phyloP scores from a whole-genome alignment of 192 early-diverging fungal genomes.

The Haplosporangium gracile region DNA sequence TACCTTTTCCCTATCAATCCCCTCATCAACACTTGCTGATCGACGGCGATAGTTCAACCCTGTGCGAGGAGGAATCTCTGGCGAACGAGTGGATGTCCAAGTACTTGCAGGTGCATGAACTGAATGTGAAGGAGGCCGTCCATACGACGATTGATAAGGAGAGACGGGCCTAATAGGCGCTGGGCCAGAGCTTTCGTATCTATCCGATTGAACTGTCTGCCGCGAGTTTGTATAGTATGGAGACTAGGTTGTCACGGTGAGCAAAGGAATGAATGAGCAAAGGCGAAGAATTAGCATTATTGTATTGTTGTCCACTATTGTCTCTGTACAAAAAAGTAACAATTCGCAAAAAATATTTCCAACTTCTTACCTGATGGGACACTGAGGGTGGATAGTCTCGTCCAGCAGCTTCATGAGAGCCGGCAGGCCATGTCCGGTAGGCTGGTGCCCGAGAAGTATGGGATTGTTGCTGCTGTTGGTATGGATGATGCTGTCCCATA shows the following conservation, averaged over 20 bases:
- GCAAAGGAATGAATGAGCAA: not conserved
- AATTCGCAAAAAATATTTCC: not conserved
- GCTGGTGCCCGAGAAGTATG: conserved; percentile 24
- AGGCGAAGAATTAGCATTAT: not conserved
- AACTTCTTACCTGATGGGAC: conserved; percentile 24
- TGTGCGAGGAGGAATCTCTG: conserved; percentile 21
- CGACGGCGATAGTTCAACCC: conserved; percentile 30
- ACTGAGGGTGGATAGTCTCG: conserved; percentile 30
- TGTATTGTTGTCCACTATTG: not conserved
- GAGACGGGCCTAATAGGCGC: conserved; percentile 17
- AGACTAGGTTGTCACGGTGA: not conserved
- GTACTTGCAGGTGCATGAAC: conserved; percentile 9
- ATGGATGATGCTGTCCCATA: conserved; percentile 31
- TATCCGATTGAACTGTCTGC: conserved; percentile 16
- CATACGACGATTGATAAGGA: conserved; percentile 24
- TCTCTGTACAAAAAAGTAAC: not conserved
- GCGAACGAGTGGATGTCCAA: conserved; percentile 36
- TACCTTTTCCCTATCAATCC: conserved; percentile 50
- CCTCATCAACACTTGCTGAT: conserved; percentile 46
- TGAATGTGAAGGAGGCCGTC: conserved; percentile 7
- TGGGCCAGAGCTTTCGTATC: conserved; percentile 20
- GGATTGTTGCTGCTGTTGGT: conserved; percentile 20
- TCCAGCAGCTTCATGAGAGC: conserved; percentile 20
- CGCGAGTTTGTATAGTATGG: conserved; percentile 23
- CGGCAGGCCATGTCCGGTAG: conserved; percentile 27